Base-by-base conservation (phyloP, 345 rosid genomes). In the Hypericum androsaemum region DNA sequence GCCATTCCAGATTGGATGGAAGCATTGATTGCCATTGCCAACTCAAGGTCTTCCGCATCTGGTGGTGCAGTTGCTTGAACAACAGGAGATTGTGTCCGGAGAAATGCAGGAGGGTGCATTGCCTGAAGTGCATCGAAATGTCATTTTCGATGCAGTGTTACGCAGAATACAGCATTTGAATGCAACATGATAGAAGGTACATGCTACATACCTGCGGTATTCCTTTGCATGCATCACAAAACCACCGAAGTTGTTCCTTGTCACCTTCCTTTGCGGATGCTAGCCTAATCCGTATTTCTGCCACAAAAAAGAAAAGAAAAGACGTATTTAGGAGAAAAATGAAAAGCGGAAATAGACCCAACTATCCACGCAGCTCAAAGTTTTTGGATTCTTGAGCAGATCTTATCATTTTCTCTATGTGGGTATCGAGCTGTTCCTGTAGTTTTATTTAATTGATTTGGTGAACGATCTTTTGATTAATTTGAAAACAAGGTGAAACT, bases 161-260 rank as follows among this genome's bases (percentile, higher is more conserved):
- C 45, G 47, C 8, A 36, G 36, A 39, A 9, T 8, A 22, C 5
- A 43, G 9, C 43, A 46, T 17, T 38, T 39, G 52, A 57, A 48
- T 11, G 14, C 35, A 11, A 52, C 4, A 22, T 1, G 32, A 22
- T 22, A 22, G 32, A 22, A 22, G 32, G 32, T 22, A 36, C 22
- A 52, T 10, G 49, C 41, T 10, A n/a, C 10, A 39, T 79, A 88
- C 98, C 95, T 72, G 94, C 16, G 95, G 77, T 59, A 85, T 85
- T 69, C 98, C 97, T 73, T 85, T 88, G 84, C 99, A 94, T 36
- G 95, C 89, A 73, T 94, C 77, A 61, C 86, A 88, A 66, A 94
- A 94, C 80, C 74, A 72, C 70, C 80, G 77, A 41, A 94, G 81
- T 65, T 88, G 95, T 66, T 78, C 81, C 45, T 57, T 71, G 64